Evolutionary conservation across 2,329 filamentous ascomycete genomes (phyloP).

Genomic region (Aspergillus pseudonomiae): DNA sequence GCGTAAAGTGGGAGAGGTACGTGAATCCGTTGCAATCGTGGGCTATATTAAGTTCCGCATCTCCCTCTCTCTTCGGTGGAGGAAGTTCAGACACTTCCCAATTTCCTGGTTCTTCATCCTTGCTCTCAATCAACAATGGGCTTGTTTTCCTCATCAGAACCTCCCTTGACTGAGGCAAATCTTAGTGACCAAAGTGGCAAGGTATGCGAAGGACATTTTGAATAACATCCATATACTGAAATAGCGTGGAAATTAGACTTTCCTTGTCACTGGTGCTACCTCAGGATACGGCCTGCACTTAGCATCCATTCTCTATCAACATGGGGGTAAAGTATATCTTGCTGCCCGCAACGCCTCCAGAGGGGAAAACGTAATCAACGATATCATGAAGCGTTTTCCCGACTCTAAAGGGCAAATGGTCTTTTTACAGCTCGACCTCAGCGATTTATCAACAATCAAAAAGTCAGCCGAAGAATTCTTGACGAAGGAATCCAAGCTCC

Average conservation of each 20-base stretch:
- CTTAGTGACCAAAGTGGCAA: constrained; percentile 4
- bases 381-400: background rate
- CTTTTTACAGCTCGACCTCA: background rate
- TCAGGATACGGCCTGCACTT: constrained; percentile 3
- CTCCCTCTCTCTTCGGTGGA: background rate
- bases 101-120: background rate
- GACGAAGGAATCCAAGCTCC: constrained; percentile 36
- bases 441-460: constrained; percentile 45
- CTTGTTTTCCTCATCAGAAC: background rate
- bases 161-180: constrained; percentile 1
- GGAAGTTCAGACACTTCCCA: background rate
- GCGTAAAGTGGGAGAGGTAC: background rate
- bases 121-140: background rate
- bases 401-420: background rate
- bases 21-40: background rate
- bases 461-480: constrained; percentile 41
- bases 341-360: background rate
- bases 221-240: background rate
- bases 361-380: background rate
- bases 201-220: background rate
- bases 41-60: background rate
- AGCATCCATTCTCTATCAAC: constrained; percentile 3
- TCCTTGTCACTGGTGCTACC: constrained; percentile 6
- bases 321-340: constrained; percentile 3
- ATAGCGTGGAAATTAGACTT: background rate